These are phyloP conservation scores for Apiospora aurea DNA, from an alignment of 2,329 filamentous ascomycete species.

Conservation along the genomic window DNA sequence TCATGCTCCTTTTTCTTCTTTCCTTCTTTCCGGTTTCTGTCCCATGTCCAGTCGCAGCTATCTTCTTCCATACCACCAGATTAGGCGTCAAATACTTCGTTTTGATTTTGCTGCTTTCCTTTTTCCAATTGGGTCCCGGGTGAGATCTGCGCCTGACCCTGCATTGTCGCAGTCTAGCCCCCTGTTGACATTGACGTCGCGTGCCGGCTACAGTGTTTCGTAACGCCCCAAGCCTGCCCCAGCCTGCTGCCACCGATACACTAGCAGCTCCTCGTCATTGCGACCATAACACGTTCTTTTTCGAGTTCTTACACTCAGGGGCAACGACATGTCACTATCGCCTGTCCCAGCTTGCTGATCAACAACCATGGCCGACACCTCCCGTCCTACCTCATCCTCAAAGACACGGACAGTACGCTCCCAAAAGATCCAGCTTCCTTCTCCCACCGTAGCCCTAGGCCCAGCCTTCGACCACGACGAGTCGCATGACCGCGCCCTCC, in stretches of 20 bases:
- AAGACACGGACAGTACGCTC: slow-evolving; percentile 58
- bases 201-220: slow-evolving; percentile 18
- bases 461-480: slow-evolving; percentile 43
- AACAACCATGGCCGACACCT: slow-evolving; percentile 40
- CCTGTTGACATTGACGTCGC: slow-evolving; percentile 21
- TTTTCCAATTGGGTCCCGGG: not conserved
- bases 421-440: slow-evolving; percentile 57
- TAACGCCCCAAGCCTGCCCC: slow-evolving; percentile 7
- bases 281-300: slow-evolving; percentile 16
- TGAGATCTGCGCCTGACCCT: slow-evolving; percentile 7
- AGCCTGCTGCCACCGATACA: slow-evolving; percentile 14
- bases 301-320: slow-evolving; percentile 16
- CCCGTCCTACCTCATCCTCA: slow-evolving; percentile 42
- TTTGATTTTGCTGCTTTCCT: not conserved
- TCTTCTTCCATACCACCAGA: not conserved
- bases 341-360: not conserved
- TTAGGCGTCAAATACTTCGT: slow-evolving; percentile 13
- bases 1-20: not conserved
- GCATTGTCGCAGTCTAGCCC: slow-evolving; percentile 6
- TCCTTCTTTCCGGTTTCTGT: slow-evolving; percentile 9
- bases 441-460: slow-evolving; percentile 43
- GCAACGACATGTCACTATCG: slow-evolving; percentile 19
- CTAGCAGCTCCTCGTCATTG: slow-evolving; percentile 12
- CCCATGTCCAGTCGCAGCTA: slow-evolving; percentile 7
- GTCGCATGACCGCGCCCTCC: slow-evolving; percentile 44